Evolutionary conservation across 192 early-diverging fungal genomes (phyloP).

Genomic region (Cetraspora pellucida): DNA sequence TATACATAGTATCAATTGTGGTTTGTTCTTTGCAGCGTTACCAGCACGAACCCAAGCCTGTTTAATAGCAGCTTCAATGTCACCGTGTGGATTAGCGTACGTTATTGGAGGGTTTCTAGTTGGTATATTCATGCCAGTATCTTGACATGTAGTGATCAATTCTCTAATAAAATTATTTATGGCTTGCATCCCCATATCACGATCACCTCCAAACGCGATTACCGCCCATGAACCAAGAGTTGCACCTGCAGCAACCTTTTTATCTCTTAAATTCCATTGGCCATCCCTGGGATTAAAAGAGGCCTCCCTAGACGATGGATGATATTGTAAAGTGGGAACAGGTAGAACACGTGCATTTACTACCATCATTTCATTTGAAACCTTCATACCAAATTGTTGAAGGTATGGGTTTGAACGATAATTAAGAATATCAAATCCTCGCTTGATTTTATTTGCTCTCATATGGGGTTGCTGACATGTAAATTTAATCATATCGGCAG

Average conservation of each 20-base stretch:
- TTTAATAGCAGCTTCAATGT: conserved; percentile 69
- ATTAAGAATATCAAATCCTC: not conserved
- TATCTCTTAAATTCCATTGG: conserved; percentile 86
- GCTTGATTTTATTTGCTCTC: not conserved
- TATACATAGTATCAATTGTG: conserved; percentile 81
- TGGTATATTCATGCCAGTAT: not conserved
- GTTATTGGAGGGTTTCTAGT: conserved; percentile 50
- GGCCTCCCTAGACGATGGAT: conserved; percentile 46
- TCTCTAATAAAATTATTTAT: not conserved
- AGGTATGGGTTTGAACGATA: not conserved
- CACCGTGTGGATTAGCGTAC: conserved; percentile 27
- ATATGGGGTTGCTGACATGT: not conserved
- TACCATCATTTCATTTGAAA: not conserved
- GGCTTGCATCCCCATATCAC: conserved; percentile 47
- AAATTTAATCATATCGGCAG: not conserved
- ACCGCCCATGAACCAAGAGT: conserved; percentile 80
- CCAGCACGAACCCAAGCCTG: conserved; percentile 72
- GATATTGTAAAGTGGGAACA: conserved; percentile 26
- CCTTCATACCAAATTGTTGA: not conserved
- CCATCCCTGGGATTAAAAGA: conserved; percentile 65
- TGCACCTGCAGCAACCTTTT: conserved; percentile 74
- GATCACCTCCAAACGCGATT: conserved; percentile 69
- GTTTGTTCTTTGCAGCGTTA: conserved; percentile 62
- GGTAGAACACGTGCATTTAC: not conserved
- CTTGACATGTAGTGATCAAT: not conserved